Evolutionary conservation across 345 rosid genomes (phyloP).

Genomic region (Rhodamnia argentea): DNA sequence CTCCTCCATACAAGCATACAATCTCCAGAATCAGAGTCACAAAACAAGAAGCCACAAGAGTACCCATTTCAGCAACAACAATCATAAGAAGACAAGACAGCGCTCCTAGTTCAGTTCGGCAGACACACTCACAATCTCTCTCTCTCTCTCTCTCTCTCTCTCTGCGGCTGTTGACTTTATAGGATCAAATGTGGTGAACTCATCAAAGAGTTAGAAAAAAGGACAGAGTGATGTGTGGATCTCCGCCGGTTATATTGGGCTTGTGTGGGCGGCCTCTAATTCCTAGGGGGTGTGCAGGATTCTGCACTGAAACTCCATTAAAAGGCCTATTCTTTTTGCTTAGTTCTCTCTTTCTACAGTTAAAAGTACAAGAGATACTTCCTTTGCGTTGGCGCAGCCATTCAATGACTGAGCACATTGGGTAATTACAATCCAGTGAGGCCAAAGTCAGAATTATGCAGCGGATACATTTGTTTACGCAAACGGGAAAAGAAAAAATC

Average conservation of each 20-base stretch:
- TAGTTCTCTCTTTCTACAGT: neutral
- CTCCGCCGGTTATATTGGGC: neutral
- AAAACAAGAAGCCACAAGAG: neutral
- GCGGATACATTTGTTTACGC: neutral
- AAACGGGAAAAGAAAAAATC: neutral
- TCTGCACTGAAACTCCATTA: neutral
- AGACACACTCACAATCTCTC: neutral
- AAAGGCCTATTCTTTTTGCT: neutral
- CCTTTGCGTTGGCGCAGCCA: neutral
- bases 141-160: neutral
- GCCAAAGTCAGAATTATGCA: neutral
- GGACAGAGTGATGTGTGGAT: neutral
- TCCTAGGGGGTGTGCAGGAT: neutral
- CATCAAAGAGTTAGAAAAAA: neutral
- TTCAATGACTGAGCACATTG: neutral
- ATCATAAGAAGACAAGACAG: too few relatives aligned
- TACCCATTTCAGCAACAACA: neutral
- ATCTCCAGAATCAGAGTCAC: constrained; percentile 5
- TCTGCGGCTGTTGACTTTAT: neutral
- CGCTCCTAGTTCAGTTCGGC: too few relatives aligned
- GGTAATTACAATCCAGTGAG: neutral
- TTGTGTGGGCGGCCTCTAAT: neutral
- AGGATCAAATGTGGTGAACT: neutral
- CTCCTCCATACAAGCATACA: constrained; percentile 9
- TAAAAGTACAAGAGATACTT: neutral